Evolutionary conservation across 345 rosid genomes (phyloP), one percentile per base, ranked within the genome.

Genomic region (Salix koriyanagi): DNA sequence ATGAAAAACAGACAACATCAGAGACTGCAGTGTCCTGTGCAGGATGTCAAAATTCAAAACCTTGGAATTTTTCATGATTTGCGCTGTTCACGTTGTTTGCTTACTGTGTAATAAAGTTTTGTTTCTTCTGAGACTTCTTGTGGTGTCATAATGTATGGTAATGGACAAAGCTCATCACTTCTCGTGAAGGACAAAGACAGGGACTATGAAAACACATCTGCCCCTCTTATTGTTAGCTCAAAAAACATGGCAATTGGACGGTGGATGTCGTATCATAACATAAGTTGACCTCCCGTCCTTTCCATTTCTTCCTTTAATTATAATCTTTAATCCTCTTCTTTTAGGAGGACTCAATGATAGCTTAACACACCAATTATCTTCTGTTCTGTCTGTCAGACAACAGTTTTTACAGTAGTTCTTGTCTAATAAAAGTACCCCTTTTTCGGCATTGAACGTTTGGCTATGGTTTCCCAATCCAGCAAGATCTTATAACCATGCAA

Each of bases 251-350:
- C 7, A 6, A 54, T 12, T 42, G 50, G 76, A 68, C 69, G 75
- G 84, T 81, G 78, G 84, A 60, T 64, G 77, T 83, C 88, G 60
- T 72, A 36, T 82, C 86, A 72, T 32, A 75, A 58, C 41, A 23
- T 10, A 75, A 79, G 81, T 83, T 72, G 85, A 86, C 86, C n/a
- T 30, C 79, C 28, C 83, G 74, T 79, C 82, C 80, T 67, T 77
- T 54, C 65, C 71, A 75, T 56, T 69, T 62, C 37, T 66, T 70
- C 50, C 37, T 34, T 34, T 34, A 13, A 60, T 42, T n/a, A 46
- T 30, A 72, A 39, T 9, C 21, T 69, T 73, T 4, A 66, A 70
- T 67, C 50, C 12, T 67, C 36, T 73, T 32, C 75, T 67, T 19
- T 69, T 25, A 25, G 34, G 50, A 54, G 30, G 72, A 70, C 65